A percentile compares a stretch with the other conserved stretches of the same genome.
Evolutionary conservation across 1,284 basidiomycete genomes (phyloP).

Genomic region (Apiotrichum montevideense): DNA sequence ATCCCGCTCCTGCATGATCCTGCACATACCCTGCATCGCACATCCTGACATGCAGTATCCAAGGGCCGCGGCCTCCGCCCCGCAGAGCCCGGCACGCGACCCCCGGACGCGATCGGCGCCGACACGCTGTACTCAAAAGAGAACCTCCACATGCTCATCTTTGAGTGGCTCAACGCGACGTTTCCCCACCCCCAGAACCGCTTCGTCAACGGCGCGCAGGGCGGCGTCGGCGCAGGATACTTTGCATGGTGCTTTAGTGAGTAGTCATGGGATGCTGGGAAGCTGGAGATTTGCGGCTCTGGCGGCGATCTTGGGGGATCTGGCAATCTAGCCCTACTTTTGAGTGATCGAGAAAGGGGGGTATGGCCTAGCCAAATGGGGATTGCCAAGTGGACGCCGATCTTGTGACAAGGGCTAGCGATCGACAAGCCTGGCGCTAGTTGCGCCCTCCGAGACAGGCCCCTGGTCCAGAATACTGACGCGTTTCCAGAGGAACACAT

Average conservation of each 20-base stretch:
- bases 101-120: constrained; percentile 19
- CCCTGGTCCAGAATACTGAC: neutral
- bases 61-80: constrained; percentile 38
- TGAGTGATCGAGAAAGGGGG: no score
- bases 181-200: constrained; percentile 34
- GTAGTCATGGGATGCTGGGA: constrained; percentile 7
- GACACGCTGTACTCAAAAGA: constrained; percentile 41
- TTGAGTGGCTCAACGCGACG: constrained; percentile 38
- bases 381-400: no score
- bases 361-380: no score
- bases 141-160: constrained; percentile 42
- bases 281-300: neutral
- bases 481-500: constrained; percentile 36
- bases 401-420: no score
- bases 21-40: neutral
- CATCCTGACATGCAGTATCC: constrained; percentile 24
- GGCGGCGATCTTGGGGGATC: no score
- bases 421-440: neutral
- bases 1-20: no score
- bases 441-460: neutral
- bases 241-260: constrained; percentile 44
- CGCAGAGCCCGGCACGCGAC: neutral
- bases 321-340: no score
- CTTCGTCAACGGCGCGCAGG: constrained; percentile 41
- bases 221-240: constrained; percentile 42